Conservation (phyloP, 2,329 filamentous ascomycete genomes). For the Colletotrichum sp. region DNA sequence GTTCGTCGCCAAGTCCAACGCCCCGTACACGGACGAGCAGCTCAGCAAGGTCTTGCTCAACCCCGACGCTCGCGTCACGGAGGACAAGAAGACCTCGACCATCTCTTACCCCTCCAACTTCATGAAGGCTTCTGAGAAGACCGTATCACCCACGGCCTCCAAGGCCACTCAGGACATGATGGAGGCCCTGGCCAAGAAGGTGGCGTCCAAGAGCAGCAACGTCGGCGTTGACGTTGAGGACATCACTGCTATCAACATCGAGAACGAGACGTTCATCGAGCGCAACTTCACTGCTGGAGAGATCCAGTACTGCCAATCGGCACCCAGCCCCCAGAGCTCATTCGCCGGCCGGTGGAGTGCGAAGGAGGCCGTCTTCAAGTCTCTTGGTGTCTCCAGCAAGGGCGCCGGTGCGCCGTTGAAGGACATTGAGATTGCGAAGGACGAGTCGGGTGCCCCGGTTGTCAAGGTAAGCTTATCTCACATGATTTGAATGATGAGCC, state of each 20-base stretch:
- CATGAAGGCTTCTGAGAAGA: conserved; percentile 68
- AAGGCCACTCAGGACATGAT: conserved; percentile 77
- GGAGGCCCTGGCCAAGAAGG: conserved; percentile 74
- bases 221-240: conserved; percentile 95
- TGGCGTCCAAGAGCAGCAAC: conserved; percentile 69
- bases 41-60: conserved; percentile 91
- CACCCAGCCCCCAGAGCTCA: conserved; percentile 81
- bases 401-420: conserved; percentile 89
- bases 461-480: conserved; percentile 72
- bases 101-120: conserved; percentile 76
- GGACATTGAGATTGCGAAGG: conserved; percentile 90
- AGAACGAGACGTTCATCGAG: conserved; percentile 92
- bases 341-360: conserved; percentile 97
- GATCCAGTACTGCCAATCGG: conserved; percentile 83
- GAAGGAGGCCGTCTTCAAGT: conserved; percentile 99
- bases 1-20: conserved; percentile 92
- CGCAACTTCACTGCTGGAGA: conserved; percentile 91
- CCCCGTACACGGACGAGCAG: conserved; percentile 89
- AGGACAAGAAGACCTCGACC: conserved; percentile 85
- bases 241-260: conserved; percentile 85
- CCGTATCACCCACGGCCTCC: conserved; percentile 48
- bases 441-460: conserved; percentile 80
- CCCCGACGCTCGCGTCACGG: conserved; percentile 83
- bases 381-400: conserved; percentile 83
- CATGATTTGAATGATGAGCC: neutral